Base-by-base conservation (phyloP, 345 rosid genomes). In the Hibiscus mutabilis region DNA sequence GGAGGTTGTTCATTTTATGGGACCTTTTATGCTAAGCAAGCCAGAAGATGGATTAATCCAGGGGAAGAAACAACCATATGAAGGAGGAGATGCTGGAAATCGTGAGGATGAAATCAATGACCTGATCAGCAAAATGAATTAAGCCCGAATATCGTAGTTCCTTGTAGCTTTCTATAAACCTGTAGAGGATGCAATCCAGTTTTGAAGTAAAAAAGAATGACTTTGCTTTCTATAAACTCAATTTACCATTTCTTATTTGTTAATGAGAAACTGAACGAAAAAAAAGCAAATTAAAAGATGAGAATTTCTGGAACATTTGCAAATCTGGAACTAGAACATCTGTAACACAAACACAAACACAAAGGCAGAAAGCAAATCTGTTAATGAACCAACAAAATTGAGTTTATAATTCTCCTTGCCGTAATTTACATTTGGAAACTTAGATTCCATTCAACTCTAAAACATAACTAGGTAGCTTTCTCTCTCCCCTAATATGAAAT, bases 101-200 rank as follows among this genome's bases (percentile, higher is more conserved):
- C 94, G 99, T 0, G 92, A 86, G 77, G 90, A 90, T 44, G 74
- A 81, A 73, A 95, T 95, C 82, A 91, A 89, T 56, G 96, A 91
- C 57, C 68, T 91, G 61, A 87, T 93, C 78, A 73, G 66, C 71
- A 87, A 84, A 82, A 83, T 94, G 97, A 94, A 88, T 42, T 93
- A 86, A 19, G 80, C 44, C 29, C n/a, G 15, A 16, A 15, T 47
- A 15, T 16, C 7, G 1, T 25, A 25, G 58, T 25, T 66, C 16
- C 40, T 47, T 7, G 24, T 53, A 53, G 24, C 58, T 18, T 53
- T 53, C 25, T 7, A 6, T 53, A 7, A 8, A 8, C 33, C 55
- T 24, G 69, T 14, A 65, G 24, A 55, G 55, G 16, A 14, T 14
- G 33, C 44, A 57, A 64, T 42, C 31, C 53, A 64, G n/a, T 19